Conservation (phyloP, 768 basidiomycete genomes). For the Kwoniella pini region DNA sequence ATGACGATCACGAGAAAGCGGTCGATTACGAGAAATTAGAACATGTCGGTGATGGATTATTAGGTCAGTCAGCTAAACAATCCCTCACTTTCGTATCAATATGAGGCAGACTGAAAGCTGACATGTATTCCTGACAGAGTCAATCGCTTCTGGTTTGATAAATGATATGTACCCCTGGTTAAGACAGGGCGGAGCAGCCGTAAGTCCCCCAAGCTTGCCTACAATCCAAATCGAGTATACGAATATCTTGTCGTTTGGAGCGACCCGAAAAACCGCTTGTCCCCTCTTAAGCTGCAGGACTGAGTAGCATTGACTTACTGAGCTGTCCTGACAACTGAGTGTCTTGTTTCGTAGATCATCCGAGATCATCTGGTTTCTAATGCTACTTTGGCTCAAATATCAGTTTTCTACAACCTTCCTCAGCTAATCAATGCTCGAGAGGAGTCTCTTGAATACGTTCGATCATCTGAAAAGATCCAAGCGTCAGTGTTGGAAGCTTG, state of each 20-base stretch:
- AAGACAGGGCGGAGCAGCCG: conserved; percentile 34
- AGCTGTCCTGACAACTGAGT: background rate
- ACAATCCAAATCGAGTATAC: background rate
- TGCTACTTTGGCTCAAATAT: conserved; percentile 33
- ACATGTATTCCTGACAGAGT: conserved; percentile 15
- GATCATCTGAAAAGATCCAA: conserved; percentile 25
- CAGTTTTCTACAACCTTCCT: conserved; percentile 32
- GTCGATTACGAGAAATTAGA: conserved; percentile 47
- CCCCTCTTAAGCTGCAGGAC: no score
- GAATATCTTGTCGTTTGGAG: no score
- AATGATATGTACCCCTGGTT: conserved; percentile 40
- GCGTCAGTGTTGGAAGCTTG: conserved; percentile 39
- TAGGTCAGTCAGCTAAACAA: conserved; percentile 26
- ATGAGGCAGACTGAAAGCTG: no score
- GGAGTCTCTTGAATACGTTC: conserved; percentile 1
- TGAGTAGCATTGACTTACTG: background rate
- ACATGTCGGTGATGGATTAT: conserved; percentile 40
- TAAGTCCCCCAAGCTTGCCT: conserved; percentile 16
- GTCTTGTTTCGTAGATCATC: conserved; percentile 22
- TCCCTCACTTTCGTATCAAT: no score
- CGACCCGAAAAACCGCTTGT: no score
- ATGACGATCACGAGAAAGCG: conserved; percentile 8
- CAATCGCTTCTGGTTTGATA: conserved; percentile 25
- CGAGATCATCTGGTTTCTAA: conserved; percentile 32
- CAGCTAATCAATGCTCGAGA: conserved; percentile 18